Percentiles rank a stretch among this genome's conserved stretches.
Evolutionary conservation across 495 filamentous ascomycete species (phyloP).

Genomic region (Penicillium odoratum): DNA sequence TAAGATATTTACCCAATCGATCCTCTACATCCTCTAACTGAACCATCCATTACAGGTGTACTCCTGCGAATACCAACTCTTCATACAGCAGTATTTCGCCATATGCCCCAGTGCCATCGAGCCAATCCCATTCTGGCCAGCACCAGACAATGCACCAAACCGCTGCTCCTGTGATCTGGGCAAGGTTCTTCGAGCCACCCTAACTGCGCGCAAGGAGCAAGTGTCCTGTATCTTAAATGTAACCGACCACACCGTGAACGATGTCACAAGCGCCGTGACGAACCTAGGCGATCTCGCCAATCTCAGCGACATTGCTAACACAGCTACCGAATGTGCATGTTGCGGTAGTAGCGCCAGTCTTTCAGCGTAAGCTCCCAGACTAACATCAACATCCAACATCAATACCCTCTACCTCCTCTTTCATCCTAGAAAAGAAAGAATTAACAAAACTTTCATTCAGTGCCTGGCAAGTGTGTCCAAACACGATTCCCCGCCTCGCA

Average conservation of each 20-base stretch:
- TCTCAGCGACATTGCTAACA: conserved; percentile 17
- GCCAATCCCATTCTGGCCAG: conserved; percentile 36
- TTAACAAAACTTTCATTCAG: conserved; percentile 9
- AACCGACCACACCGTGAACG: conserved; percentile 16
- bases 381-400: neutral
- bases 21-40: neutral
- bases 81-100: conserved; percentile 33
- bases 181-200: conserved; percentile 26
- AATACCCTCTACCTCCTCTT: neutral
- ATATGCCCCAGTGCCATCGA: conserved; percentile 30
- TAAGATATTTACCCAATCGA: neutral
- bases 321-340: conserved; percentile 28
- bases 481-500: conserved; percentile 26
- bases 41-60: conserved; percentile 23
- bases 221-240: conserved; percentile 25
- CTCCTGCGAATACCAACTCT: conserved; percentile 38
- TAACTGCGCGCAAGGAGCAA: conserved; percentile 25
- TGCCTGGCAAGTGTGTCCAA: conserved; percentile 28
- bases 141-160: conserved; percentile 30
- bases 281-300: conserved; percentile 16
- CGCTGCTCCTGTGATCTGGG: conserved; percentile 36
- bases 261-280: conserved; percentile 2
- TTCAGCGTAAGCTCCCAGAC: conserved; percentile 22
- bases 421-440: neutral
- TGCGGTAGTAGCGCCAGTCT: conserved; percentile 32